Evolutionary conservation across 495 filamentous ascomycete genomes (phyloP), one percentile per base, ranked within the genome.

Genomic region (Penicillium daleae): DNA sequence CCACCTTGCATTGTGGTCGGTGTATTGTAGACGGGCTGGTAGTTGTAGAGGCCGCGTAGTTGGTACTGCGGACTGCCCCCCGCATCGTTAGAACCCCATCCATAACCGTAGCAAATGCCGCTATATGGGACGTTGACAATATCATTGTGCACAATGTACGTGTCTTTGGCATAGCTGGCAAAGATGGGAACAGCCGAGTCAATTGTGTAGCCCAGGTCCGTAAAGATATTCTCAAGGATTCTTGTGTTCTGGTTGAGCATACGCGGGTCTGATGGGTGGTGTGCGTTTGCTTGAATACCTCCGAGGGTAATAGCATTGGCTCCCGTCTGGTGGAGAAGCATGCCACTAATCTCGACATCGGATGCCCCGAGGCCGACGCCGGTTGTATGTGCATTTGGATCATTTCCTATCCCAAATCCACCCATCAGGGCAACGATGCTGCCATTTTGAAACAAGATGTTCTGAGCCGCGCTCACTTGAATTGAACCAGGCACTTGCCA

Each of bases 191-290:
- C 37, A n/a, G 37, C 37, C 15, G 37, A 40, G 17, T 40, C 37
- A 40, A 40, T 40, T n/a, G 37, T 40, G 37, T 40, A 40, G 15
- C 15, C 37, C 37, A 40, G 37, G 37, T 40, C 37, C 15, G 37
- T 40, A n/a, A 40, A 40, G 37, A 40, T 40, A 40, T 40, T 40
- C 37, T 40, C 37, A 40, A 40, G 37, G 37, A 40, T 40, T n/a
- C 37, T 40, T 40, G 37, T 40, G 37, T 40, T 40, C 37, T 40
- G 37, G 37, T 40, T 40, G 37, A 40, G 15, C 37, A 40, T n/a
- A 40, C 37, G 37, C 15, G 37, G 37, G 15, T 40, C 37, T n/a
- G 37, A 40, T n/a, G 37, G 37, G 37, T 40, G 37, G 37, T 40
- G 37, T 40, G 37, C 37, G 15, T 40, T 40, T 40, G 37, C 37